A percentile compares a stretch with the other conserved stretches of the same genome.
phyloP scores from a whole-genome alignment of 2,329 filamentous ascomycete species.

The Venturia aucupariae region DNA sequence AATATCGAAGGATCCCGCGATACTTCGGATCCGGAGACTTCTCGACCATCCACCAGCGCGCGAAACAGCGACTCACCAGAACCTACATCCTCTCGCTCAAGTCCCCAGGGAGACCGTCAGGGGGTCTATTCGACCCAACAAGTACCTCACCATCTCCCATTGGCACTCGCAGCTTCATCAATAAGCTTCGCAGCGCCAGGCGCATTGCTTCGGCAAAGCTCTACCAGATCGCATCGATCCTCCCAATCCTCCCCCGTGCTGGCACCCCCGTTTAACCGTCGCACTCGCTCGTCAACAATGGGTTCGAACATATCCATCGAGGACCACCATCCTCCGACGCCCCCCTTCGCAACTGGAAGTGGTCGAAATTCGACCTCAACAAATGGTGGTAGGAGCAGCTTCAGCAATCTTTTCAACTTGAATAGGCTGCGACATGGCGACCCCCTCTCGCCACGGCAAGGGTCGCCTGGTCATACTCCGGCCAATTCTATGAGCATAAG shows the following conservation, averaged over 20 bases:
- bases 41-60: conserved; percentile 26
- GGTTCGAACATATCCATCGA: conserved; percentile 65
- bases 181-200: conserved; percentile 39
- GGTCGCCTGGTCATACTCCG: conserved; percentile 54
- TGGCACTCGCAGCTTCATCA: conserved; percentile 40
- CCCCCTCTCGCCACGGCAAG: conserved; percentile 54
- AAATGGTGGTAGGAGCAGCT: conserved; percentile 69
- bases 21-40: conserved; percentile 23
- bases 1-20: conserved; percentile 15
- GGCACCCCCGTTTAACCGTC: conserved; percentile 52
- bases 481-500: conserved; percentile 71
- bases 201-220: conserved; percentile 50
- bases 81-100: conserved; percentile 20
- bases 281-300: conserved; percentile 81
- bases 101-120: background rate
- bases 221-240: conserved; percentile 58
- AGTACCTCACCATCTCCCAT: conserved; percentile 19
- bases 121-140: background rate
- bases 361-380: conserved; percentile 73
- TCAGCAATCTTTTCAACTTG: conserved; percentile 78
- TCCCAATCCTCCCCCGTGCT: conserved; percentile 44
- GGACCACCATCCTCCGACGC: conserved; percentile 59
- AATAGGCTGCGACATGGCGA: conserved; percentile 75
- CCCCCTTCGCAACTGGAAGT: conserved; percentile 37
- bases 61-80: conserved; percentile 13